phyloP scores from a whole-genome alignment of 306 rosid genomes.

The Senna tora region DNA sequence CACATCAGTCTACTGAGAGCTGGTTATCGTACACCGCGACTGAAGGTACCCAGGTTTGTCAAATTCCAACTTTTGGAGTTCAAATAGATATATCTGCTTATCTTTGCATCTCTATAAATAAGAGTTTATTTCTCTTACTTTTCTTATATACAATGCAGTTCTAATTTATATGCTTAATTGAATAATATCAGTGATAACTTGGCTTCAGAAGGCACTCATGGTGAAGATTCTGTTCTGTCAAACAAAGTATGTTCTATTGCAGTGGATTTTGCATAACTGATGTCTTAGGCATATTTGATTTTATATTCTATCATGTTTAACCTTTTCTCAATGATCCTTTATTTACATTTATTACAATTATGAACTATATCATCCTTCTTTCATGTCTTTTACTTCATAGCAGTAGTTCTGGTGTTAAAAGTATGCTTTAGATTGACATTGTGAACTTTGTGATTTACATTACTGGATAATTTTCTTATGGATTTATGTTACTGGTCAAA shows the following conservation, averaged over 20 bases:
- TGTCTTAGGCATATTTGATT: not conserved
- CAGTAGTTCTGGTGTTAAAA: slow-evolving; percentile 7
- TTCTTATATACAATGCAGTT: slow-evolving; percentile 22
- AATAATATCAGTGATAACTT: slow-evolving; percentile 57
- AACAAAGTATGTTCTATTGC: slow-evolving; percentile 58
- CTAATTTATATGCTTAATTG: slow-evolving; percentile 40
- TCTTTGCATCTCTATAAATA: slow-evolving; percentile 20
- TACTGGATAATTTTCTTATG: slow-evolving; percentile 26
- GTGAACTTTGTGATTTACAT: slow-evolving; percentile 21
- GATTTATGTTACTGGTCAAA: slow-evolving; percentile 31
- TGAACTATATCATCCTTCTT: not conserved
- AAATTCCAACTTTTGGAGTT: slow-evolving; percentile 41
- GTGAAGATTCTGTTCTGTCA: slow-evolving; percentile 52
- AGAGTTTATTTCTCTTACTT: slow-evolving; percentile 21
- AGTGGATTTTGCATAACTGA: slow-evolving; percentile 6
- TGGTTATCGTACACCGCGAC: slow-evolving; percentile 47
- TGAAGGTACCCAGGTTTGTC: slow-evolving; percentile 86
- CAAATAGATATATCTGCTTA: slow-evolving; percentile 21
- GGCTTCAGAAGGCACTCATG: slow-evolving; percentile 51
- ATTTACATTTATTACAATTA: not conserved
- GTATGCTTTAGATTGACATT: slow-evolving; percentile 20
- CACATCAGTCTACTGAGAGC: slow-evolving; percentile 79
- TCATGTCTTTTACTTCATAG: not conserved
- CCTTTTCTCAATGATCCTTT: not conserved
- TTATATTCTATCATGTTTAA: not conserved